phyloP scores from a whole-genome alignment of 2,329 filamentous ascomycete genomes.

The Fusarium ramigenum region DNA sequence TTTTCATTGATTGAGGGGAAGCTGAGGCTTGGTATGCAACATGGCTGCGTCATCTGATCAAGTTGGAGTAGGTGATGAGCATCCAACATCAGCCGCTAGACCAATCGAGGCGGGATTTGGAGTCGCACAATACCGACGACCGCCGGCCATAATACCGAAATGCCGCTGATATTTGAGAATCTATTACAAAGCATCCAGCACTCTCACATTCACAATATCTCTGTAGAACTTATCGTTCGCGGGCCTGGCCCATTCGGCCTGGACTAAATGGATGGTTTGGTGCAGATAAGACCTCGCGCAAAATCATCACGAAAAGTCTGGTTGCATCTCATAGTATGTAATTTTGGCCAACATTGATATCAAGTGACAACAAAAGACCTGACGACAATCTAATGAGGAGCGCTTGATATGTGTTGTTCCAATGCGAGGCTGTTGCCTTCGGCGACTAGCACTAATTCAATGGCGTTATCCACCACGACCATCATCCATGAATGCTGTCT shows the following conservation, averaged over 20 bases:
- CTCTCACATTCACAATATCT: not conserved
- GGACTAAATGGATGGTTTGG: not conserved
- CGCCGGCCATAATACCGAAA: not conserved
- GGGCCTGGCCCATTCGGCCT: no score
- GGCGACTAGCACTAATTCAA: no score
- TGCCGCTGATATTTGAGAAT: not conserved
- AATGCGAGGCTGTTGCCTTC: not conserved
- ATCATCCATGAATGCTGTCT: not conserved
- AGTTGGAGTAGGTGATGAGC: conserved; percentile 22
- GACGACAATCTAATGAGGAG: not conserved
- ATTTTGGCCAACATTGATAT: not conserved
- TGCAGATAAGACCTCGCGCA: not conserved
- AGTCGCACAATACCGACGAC: not conserved
- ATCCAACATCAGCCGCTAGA: conserved; percentile 10
- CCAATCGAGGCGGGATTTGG: conserved; percentile 1
- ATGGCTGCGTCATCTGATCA: conserved; percentile 26
- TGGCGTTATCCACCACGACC: not conserved
- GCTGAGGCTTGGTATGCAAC: conserved; percentile 11
- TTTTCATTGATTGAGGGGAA: conserved; percentile 22
- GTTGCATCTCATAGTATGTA: not conserved
- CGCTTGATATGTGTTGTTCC: no score
- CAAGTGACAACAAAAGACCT: no score
- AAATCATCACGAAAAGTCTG: not conserved
- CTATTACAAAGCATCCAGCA: no score
- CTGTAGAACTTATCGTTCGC: not conserved